phyloP scores from a whole-genome alignment of 257 asterid genomes.

The Plantago major region DNA sequence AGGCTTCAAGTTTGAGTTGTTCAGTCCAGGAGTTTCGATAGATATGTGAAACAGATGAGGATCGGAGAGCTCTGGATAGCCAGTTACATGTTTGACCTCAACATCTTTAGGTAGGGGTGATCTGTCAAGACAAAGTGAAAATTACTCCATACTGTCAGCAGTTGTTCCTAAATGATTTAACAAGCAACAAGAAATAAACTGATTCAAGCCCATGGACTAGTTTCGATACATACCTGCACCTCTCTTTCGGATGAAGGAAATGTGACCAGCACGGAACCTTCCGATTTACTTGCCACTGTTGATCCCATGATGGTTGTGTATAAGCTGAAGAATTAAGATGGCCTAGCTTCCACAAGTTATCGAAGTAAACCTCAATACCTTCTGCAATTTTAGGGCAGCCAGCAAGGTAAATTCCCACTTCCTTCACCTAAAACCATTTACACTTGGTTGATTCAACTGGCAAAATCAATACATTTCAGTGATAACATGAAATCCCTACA shows the following conservation, averaged over 20 bases:
- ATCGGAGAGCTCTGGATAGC: conserved; percentile 64
- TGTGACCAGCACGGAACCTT: conserved; percentile 89
- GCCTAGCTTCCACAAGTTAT: conserved; percentile 77
- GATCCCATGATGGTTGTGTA: conserved; percentile 50
- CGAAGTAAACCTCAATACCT: conserved; percentile 47
- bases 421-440: conserved; percentile 58
- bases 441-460: conserved; percentile 15
- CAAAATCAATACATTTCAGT: conserved; percentile 3
- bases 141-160: conserved; percentile 1
- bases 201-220: background rate
- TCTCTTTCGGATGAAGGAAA: conserved; percentile 40
- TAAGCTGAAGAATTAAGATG: conserved; percentile 59
- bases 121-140: conserved; percentile 33
- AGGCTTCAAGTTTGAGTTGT: conserved; percentile 31
- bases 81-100: conserved; percentile 50
- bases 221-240: conserved; percentile 57
- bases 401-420: conserved; percentile 70
- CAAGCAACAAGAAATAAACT: background rate
- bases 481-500: background rate
- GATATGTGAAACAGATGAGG: conserved; percentile 41
- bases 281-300: conserved; percentile 68
- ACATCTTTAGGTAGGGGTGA: conserved; percentile 63
- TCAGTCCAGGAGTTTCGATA: conserved; percentile 56
- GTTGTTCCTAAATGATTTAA: too few relatives aligned
- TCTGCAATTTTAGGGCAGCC: conserved; percentile 60